Evolutionary conservation across 768 basidiomycete species (phyloP).

Genomic region (Tricholoma sp.): DNA sequence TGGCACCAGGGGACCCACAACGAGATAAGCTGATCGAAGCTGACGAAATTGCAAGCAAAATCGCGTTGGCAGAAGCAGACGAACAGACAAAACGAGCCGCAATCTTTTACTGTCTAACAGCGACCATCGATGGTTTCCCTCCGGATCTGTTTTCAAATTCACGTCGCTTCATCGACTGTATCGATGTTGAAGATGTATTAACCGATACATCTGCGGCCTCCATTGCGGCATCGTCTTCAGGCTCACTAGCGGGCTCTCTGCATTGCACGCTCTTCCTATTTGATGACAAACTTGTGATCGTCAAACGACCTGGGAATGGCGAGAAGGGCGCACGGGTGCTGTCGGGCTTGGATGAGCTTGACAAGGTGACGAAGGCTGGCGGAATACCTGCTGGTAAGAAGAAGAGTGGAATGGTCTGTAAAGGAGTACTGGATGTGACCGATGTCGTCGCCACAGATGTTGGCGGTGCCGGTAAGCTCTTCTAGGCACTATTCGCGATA

Average conservation of each 20-base stretch:
- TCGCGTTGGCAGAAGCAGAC: constrained; percentile 88
- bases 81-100: constrained; percentile 88
- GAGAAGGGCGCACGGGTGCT: constrained; percentile 71
- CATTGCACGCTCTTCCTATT: constrained; percentile 92
- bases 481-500: neutral
- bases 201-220: constrained; percentile 42
- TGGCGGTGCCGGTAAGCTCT: constrained; percentile 71
- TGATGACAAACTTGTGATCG: constrained; percentile 89
- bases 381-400: constrained; percentile 60
- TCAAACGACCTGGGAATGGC: constrained; percentile 74
- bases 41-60: constrained; percentile 82
- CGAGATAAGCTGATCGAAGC: constrained; percentile 77
- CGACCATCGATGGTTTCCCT: constrained; percentile 88
- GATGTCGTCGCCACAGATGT: constrained; percentile 82
- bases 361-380: constrained; percentile 63
- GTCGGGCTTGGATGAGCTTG: constrained; percentile 74
- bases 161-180: constrained; percentile 83
- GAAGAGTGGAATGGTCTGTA: constrained; percentile 79
- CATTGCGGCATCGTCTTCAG: constrained; percentile 34
- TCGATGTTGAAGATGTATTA: constrained; percentile 85
- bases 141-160: constrained; percentile 86
- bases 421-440: constrained; percentile 78
- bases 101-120: constrained; percentile 78
- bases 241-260: constrained; percentile 38
- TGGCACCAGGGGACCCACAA: constrained; percentile 75